These are phyloP conservation scores for Aspergillus persii DNA, from an alignment of 2,329 filamentous ascomycete species.

Conservation along the genomic window DNA sequence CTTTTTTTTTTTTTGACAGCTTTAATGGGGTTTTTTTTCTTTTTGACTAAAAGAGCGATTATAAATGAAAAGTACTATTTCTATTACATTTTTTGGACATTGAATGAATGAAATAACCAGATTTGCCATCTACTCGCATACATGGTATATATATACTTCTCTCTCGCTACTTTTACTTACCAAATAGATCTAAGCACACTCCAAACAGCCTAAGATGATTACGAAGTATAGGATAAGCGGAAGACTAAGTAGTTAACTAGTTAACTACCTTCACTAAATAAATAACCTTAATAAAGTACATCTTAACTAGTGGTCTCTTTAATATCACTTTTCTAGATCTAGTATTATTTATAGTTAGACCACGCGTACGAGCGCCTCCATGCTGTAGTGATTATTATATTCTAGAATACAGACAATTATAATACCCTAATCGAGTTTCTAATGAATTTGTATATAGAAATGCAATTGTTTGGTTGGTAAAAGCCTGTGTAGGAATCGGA, in stretches of 20 bases:
- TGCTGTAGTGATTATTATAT: background rate
- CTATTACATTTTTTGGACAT: background rate
- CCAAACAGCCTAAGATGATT: no score
- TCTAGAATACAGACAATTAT: background rate
- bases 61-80: background rate
- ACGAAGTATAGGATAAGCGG: slow-evolving; percentile 1
- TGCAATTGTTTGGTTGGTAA: no score
- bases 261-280: no score
- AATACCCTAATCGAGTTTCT: no score
- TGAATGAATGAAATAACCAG: background rate
- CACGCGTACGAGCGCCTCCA: background rate
- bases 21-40: background rate
- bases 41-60: background rate
- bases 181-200: no score
- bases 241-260: background rate
- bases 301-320: background rate
- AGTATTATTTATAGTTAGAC: background rate
- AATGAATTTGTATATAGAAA: no score
- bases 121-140: no score
- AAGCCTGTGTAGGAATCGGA: no score
- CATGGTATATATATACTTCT: background rate
- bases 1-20: background rate
- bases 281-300: background rate
- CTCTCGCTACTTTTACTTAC: slow-evolving; percentile 11
- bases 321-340: no score